These are phyloP conservation scores for Penicillium herquei DNA, from an alignment of 495 filamentous ascomycete species.

Conservation along the genomic window DNA sequence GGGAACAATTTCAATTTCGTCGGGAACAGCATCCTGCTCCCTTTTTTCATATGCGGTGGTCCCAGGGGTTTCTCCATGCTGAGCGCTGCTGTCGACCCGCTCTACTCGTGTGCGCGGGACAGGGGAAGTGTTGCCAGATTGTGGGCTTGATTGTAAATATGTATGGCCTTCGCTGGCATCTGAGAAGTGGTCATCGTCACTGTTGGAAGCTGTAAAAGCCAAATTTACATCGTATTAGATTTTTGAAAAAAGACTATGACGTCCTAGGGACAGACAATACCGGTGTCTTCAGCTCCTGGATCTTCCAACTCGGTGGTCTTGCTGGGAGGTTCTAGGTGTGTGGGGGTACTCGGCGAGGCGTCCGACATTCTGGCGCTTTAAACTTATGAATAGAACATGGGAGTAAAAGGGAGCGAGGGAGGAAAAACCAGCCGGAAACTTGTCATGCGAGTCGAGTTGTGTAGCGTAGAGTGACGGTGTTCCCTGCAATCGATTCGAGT, in stretches of 20 bases:
- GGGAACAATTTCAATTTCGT: constrained; percentile 61
- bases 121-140: constrained; percentile 48
- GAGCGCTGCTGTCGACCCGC: constrained; percentile 55
- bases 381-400: constrained; percentile 18
- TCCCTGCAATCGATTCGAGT: constrained; percentile 38
- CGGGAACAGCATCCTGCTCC: constrained; percentile 61
- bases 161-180: constrained; percentile 74
- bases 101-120: constrained; percentile 63
- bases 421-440: constrained; percentile 15
- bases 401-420: constrained; percentile 11
- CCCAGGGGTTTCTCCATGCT: constrained; percentile 62
- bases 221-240: constrained; percentile 2
- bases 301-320: constrained; percentile 67
- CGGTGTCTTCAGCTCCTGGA: constrained; percentile 77
- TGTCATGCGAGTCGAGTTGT: constrained; percentile 12
- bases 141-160: constrained; percentile 30
- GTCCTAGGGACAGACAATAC: constrained; percentile 45
- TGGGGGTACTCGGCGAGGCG: constrained; percentile 36
- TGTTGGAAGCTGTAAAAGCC: constrained; percentile 52
- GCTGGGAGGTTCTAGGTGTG: constrained; percentile 61
- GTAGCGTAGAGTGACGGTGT: constrained; percentile 29
- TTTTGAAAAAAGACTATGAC: constrained; percentile 4
- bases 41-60: constrained; percentile 58
- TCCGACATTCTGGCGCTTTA: constrained; percentile 39
- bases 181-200: constrained; percentile 84